Conservation (phyloP, 1,284 basidiomycete species). For the Sparassis latifolia region DNA sequence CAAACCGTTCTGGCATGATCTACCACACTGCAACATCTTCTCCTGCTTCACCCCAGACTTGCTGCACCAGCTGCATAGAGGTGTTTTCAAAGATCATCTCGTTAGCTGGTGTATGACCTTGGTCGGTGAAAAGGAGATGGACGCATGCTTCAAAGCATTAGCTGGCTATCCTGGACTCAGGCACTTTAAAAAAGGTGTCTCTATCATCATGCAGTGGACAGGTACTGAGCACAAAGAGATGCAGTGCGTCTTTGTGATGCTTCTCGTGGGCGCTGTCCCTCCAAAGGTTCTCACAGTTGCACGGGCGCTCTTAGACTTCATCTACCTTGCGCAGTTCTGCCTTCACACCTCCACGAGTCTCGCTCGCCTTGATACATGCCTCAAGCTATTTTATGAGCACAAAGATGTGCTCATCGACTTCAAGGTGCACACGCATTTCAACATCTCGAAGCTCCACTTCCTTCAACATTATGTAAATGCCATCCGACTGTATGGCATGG, state of each 20-base stretch:
- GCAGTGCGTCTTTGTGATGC: constrained; percentile 18
- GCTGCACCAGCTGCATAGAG: constrained; percentile 24
- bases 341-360: constrained; percentile 16
- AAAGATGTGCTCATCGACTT: constrained; percentile 16
- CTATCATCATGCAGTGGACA: constrained; percentile 17
- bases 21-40: constrained; percentile 17
- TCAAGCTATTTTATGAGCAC: constrained; percentile 17
- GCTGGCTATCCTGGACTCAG: constrained; percentile 12
- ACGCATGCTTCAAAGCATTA: constrained; percentile 16
- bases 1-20: constrained; percentile 18
- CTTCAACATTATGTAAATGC: constrained; percentile 25
- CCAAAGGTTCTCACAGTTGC: constrained; percentile 7
- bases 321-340: constrained; percentile 18
- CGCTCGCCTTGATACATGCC: constrained; percentile 5
- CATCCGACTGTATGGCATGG: constrained; percentile 23
- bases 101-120: constrained; percentile 18
- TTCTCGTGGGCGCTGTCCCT: constrained; percentile 11
- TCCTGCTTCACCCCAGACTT: constrained; percentile 19
- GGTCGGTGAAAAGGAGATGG: constrained; percentile 17
- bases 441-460: constrained; percentile 33
- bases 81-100: constrained; percentile 25
- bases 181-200: constrained; percentile 22
- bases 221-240: too few species aligned
- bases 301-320: constrained; percentile 14
- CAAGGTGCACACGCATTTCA: constrained; percentile 25